Conservation (phyloP, 2,329 filamentous ascomycete species). For the Alternaria atra region DNA sequence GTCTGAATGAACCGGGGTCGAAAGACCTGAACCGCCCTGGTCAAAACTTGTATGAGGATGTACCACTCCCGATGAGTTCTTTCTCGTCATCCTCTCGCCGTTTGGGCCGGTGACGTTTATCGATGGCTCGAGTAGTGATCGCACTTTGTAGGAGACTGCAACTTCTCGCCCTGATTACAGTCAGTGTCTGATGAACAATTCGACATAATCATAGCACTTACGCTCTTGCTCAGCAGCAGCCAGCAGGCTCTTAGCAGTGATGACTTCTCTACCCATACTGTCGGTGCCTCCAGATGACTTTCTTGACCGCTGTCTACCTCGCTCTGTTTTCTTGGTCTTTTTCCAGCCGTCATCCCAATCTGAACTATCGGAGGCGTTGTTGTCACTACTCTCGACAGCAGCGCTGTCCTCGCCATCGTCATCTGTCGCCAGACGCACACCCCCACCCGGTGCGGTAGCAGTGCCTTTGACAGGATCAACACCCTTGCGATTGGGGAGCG, state of each 20-base stretch:
- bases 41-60: constrained; percentile 90
- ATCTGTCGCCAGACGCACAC: constrained; percentile 64
- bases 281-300: constrained; percentile 46
- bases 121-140: constrained; percentile 71
- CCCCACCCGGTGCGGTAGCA: constrained; percentile 57
- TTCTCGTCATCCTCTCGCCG: constrained; percentile 63
- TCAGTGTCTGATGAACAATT: constrained; percentile 18
- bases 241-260: constrained; percentile 68
- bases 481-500: constrained; percentile 62
- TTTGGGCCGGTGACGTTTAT: constrained; percentile 71
- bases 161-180: constrained; percentile 56
- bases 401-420: constrained; percentile 62
- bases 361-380: constrained; percentile 67
- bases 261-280: constrained; percentile 48
- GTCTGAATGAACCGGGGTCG: constrained; percentile 79
- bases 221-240: constrained; percentile 82
- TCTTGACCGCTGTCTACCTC: constrained; percentile 52
- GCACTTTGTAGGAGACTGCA: constrained; percentile 64
- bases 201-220: constrained; percentile 54
- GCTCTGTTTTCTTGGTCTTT: constrained; percentile 43
- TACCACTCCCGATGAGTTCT: constrained; percentile 63
- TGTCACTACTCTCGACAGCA: constrained; percentile 73
- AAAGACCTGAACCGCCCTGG: constrained; percentile 65
- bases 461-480: constrained; percentile 52
- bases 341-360: constrained; percentile 69